Evolutionary conservation across 2,329 filamentous ascomycete genomes (phyloP), one percentile per base, ranked within the genome.

Genomic region (Penicillium sclerotigenum): DNA sequence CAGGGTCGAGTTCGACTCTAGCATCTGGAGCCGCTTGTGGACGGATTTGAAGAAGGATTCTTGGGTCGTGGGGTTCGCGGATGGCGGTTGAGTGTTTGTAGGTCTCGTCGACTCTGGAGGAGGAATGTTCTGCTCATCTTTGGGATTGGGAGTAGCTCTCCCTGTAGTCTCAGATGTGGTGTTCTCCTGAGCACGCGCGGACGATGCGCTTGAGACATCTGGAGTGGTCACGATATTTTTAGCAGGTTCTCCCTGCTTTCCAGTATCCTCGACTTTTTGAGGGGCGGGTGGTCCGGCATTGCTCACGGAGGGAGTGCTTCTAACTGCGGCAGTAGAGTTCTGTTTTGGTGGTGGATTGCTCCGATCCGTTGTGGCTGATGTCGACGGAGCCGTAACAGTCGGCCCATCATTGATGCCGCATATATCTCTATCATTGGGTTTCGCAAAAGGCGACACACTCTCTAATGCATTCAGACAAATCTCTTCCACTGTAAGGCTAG

Each of bases 41-140:
- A 97, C 88, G 4, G 91, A 90, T 72, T 97, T 97, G 82, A 97
- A 99, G 75, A 99, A 97, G 1, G 90, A 94, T 71, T 99, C 94
- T 73, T 99, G 94, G 1, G 95, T 94, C 0, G 92, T 91, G 2
- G 93, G 92, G 0, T 86, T 83, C 1, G 88, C 75, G 1, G 81
- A 73, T 8, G 80, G 71, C 1, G 80, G 76, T 63, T 83, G 75
- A 26, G 77, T 75, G 40, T 80, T 68, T 9, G 79, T 75, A 26
- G 75, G 50, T 58, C 67, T 64, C 4, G 55, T 65, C 2, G 64
- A 59, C 33, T 73, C 70, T 64, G 26, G 74, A 62, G 47, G 73
- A 5, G 57, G 41, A 56, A 24, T 73, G 24, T 45, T 58, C 4
- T 62, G 60, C 36, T 78, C 65, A 63, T 77, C 54, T 73, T 68